Conservation (phyloP, 495 filamentous ascomycete genomes). For the Cryomyces minteri region DNA sequence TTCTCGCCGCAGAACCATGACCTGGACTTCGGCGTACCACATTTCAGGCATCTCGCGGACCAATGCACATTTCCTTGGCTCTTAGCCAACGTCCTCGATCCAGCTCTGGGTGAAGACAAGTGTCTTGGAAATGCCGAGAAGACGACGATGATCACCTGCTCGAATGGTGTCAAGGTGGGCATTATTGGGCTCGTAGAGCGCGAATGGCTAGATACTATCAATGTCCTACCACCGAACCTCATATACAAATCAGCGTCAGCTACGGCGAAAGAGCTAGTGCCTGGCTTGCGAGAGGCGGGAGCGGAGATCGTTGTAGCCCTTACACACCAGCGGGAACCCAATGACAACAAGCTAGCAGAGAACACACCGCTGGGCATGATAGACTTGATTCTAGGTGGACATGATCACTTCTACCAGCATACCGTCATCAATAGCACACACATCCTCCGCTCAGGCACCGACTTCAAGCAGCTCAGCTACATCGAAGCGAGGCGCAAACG, state of each 20-base stretch:
- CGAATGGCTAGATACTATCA: constrained; percentile 74
- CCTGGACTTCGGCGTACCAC: constrained; percentile 76
- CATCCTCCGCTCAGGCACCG: constrained; percentile 63
- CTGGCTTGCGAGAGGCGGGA: constrained; percentile 50
- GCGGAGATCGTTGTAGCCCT: constrained; percentile 67
- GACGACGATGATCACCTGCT: constrained; percentile 52
- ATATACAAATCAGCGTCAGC: constrained; percentile 59
- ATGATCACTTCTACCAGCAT: constrained; percentile 79
- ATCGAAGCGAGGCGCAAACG: constrained; percentile 45
- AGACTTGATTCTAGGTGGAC: constrained; percentile 73
- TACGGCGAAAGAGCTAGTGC: constrained; percentile 52
- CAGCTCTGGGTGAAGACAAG: constrained; percentile 47
- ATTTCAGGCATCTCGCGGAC: constrained; percentile 50
- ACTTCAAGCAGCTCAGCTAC: constrained; percentile 84
- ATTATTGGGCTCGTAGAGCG: constrained; percentile 69
- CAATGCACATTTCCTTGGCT: constrained; percentile 83
- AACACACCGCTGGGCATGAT: constrained; percentile 46
- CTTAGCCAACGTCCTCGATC: constrained; percentile 67
- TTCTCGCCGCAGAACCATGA: constrained; percentile 52
- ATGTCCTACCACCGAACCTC: constrained; percentile 59
- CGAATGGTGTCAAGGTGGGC: constrained; percentile 72
- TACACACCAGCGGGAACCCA: constrained; percentile 74
- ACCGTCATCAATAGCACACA: constrained; percentile 57
- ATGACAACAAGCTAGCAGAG: constrained; percentile 52
- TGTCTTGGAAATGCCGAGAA: constrained; percentile 53